Percentiles rank a stretch among this genome's conserved stretches.
phyloP scores from a whole-genome alignment of 2,329 filamentous ascomycete genomes.

The Alternaria ethzedia region DNA sequence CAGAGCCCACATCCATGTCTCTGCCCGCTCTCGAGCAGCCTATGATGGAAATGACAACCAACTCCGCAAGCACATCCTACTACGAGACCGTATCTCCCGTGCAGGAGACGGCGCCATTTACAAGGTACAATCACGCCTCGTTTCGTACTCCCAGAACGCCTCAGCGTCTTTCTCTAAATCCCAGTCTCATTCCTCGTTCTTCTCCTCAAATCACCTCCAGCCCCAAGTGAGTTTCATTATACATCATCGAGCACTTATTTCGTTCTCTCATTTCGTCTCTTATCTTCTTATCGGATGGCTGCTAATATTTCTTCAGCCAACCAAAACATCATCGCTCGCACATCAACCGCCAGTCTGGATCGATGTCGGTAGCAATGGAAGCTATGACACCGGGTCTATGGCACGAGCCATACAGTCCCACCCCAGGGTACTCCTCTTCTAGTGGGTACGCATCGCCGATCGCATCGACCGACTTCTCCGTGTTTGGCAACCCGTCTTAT shows the following conservation, averaged over 20 bases:
- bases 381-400: conserved; percentile 27
- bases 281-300: neutral
- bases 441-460: conserved; percentile 44
- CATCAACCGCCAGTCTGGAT: conserved; percentile 14
- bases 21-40: conserved; percentile 22
- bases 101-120: conserved; percentile 30
- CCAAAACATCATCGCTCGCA: conserved; percentile 25
- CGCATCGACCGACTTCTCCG: conserved; percentile 30
- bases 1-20: conserved; percentile 21
- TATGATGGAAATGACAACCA: conserved; percentile 16
- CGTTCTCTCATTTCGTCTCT: conserved; percentile 1
- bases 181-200: conserved; percentile 39
- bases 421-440: conserved; percentile 41
- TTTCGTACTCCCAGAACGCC: conserved; percentile 50
- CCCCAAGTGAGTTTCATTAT: conserved; percentile 47
- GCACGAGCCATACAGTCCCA: conserved; percentile 37
- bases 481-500: conserved; percentile 39
- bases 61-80: conserved; percentile 23
- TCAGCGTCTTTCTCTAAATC: conserved; percentile 35
- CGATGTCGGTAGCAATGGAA: conserved; percentile 28
- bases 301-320: conserved; percentile 17
- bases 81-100: conserved; percentile 32
- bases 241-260: conserved; percentile 20
- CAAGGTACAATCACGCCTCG: conserved; percentile 47
- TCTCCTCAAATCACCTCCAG: conserved; percentile 33